Evolutionary conservation across 257 asterid species (phyloP), one percentile per base, ranked within the genome.

Genomic region (Cruciata laevipes): DNA sequence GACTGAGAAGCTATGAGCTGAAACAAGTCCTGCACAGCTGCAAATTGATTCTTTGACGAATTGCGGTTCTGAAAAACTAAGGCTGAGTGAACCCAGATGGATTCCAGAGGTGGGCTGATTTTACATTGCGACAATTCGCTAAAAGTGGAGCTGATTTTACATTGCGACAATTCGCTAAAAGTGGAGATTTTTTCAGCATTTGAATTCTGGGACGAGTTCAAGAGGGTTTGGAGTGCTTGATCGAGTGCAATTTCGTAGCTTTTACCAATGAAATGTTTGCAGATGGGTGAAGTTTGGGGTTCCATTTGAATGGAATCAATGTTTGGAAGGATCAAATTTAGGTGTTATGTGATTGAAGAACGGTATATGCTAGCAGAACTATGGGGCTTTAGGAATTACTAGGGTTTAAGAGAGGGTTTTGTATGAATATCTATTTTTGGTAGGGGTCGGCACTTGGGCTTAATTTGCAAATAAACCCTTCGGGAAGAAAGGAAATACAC

Each of bases 71-170:
- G 78, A 76, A 71, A 85, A 64, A 23, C 65, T 31, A 83, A 73
- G 57, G 90, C 83, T 24, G 96, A 67, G 69, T 77, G 81, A 66
- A 82, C 75, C 92, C 95, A 89, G 66, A 86, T 72, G 71, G 87
- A 71, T 82, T 87, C 96, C 63, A 86, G 80, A 65, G 92, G 85
- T 30, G 92, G 89, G 78, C 80, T 78, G 23, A 53, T 59, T 76
- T 75, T 82, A 61, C 74, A 60, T 49, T 81, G 91, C 69, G 85
- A 70, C 68, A 83, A 76, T 68, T 80, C 73, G 24, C 65, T 65
- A 67, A 89, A 83, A 42, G 62, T 73, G 12, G 79, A 25, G 65
- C 80, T 78, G 23, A 53, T 59, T 76, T 75, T 82, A 61, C 74
- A 60, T 49, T 81, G 91, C 69, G 85, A 70, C 68, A 83, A 76